phyloP scores from a whole-genome alignment of 1,139 yeast genomes.

The Yamadazyma siamensis region DNA sequence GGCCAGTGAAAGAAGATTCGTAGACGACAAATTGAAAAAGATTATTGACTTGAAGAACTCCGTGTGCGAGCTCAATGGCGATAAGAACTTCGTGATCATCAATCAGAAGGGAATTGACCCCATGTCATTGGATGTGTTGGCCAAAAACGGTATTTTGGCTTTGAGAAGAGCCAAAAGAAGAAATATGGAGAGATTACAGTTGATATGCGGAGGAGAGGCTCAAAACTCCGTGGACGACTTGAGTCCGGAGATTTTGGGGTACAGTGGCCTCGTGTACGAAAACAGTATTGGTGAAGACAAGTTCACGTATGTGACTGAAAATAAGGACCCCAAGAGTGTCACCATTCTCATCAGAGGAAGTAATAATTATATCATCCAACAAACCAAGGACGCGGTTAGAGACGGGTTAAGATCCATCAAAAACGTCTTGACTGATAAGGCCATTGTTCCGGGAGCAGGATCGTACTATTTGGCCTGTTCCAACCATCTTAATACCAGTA shows the following conservation, averaged over 20 bases:
- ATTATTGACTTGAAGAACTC: conserved; percentile 90
- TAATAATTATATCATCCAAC: conserved; percentile 81
- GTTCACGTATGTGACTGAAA: conserved; percentile 92
- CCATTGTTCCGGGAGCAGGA: conserved; percentile 95
- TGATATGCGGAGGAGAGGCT: conserved; percentile 96
- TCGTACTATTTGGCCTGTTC: conserved; percentile 87
- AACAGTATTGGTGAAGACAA: conserved; percentile 95
- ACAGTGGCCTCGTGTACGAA: conserved; percentile 88
- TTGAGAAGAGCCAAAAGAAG: conserved; percentile 97
- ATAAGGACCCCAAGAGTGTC: conserved; percentile 86
- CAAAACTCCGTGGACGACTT: conserved; percentile 96
- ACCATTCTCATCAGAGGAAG: conserved; percentile 93
- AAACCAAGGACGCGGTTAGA: conserved; percentile 94
- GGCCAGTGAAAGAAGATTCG: conserved; percentile 89
- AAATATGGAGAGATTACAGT: conserved; percentile 97
- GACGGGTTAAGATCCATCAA: conserved; percentile 96
- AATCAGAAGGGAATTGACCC: conserved; percentile 99
- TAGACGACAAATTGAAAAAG: conserved; percentile 87
- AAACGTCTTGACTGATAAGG: conserved; percentile 80
- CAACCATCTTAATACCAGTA: conserved; percentile 54
- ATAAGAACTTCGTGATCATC: conserved; percentile 86
- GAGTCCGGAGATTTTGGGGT: conserved; percentile 80
- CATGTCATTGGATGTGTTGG: conserved; percentile 91
- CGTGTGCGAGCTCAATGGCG: conserved; percentile 75
- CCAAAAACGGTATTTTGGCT: conserved; percentile 90